Conservation (phyloP, 495 filamentous ascomycete species). For the Tuber magnatum region DNA sequence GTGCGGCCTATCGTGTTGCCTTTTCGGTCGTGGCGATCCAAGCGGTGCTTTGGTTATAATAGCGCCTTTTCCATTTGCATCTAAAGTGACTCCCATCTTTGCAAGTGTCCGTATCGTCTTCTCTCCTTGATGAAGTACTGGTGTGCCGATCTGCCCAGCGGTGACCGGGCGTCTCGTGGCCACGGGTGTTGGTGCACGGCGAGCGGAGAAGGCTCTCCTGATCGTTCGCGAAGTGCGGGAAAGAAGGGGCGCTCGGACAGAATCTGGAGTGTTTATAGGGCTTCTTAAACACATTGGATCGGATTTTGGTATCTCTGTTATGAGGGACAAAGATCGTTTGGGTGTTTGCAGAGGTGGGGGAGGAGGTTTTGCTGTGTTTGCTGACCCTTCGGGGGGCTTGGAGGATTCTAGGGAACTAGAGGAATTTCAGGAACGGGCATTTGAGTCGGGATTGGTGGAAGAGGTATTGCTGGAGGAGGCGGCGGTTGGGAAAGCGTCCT, state of each 20-base stretch:
- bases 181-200: slow-evolving; percentile 4
- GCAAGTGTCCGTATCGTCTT: slow-evolving; percentile 15
- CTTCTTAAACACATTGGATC: neutral
- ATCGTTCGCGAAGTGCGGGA: slow-evolving; percentile 16
- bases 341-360: neutral
- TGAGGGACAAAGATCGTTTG: slow-evolving; percentile 2
- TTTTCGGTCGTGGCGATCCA: neutral
- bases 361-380: slow-evolving; percentile 2
- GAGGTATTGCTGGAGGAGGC: slow-evolving; percentile 4
- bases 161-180: slow-evolving; percentile 4
- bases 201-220: slow-evolving; percentile 14
- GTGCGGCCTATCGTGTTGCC: neutral
- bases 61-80: neutral
- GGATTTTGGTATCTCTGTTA: neutral
- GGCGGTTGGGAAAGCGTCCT: slow-evolving; percentile 13
- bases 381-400: neutral
- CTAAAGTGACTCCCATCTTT: slow-evolving; percentile 19
- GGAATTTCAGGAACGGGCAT: neutral
- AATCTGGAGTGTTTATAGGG: slow-evolving; percentile 1
- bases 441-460: neutral
- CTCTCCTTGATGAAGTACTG: slow-evolving; percentile 14
- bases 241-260: slow-evolving; percentile 8
- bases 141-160: slow-evolving; percentile 8
- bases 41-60: neutral
- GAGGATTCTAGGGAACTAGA: neutral